Percentiles rank a stretch among this genome's conserved stretches.
Conservation (phyloP, 2,329 filamentous ascomycete species). For the Colletotrichum sp. region DNA sequence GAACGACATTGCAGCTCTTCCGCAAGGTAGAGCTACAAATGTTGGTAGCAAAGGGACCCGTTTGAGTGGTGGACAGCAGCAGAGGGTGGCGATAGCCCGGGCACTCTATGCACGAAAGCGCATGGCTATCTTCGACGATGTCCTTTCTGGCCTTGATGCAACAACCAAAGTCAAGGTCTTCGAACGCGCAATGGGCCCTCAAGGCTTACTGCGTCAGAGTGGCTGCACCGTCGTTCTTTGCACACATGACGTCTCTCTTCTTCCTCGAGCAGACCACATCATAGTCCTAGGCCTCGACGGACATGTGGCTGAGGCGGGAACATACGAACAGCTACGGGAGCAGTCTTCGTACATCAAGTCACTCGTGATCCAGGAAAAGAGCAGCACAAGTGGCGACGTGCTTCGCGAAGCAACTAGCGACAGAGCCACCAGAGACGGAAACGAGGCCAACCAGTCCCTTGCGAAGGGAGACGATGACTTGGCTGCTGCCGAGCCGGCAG, state of each 20-base stretch:
- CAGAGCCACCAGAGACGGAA: fast-evolving
- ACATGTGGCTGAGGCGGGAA: not conserved
- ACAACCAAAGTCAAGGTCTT: conserved; percentile 48
- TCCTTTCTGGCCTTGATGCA: conserved; percentile 49
- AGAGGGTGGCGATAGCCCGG: conserved; percentile 49
- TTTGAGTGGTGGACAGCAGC: conserved; percentile 49
- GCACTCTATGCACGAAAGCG: conserved; percentile 46
- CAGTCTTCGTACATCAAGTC: not conserved
- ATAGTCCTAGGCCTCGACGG: not conserved
- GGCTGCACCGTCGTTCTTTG: conserved; percentile 13
- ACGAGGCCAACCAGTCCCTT: not conserved
- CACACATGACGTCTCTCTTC: conserved; percentile 15
- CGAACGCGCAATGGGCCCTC: conserved; percentile 40
- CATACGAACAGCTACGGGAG: not conserved
- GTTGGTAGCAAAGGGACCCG: conserved; percentile 45
- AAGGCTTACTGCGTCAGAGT: conserved; percentile 43
- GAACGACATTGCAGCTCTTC: conserved; percentile 34
- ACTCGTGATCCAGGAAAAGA: not conserved
- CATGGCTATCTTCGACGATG: conserved; percentile 51
- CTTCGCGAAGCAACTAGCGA: not conserved
- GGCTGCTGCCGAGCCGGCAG: not conserved
- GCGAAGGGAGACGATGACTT: not conserved
- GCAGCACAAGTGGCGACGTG: not conserved
- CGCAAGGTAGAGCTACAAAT: conserved; percentile 35
- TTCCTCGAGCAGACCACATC: not conserved